phyloP scores from a whole-genome alignment of 768 basidiomycete genomes.

The Symmetrospora coprosmae region DNA sequence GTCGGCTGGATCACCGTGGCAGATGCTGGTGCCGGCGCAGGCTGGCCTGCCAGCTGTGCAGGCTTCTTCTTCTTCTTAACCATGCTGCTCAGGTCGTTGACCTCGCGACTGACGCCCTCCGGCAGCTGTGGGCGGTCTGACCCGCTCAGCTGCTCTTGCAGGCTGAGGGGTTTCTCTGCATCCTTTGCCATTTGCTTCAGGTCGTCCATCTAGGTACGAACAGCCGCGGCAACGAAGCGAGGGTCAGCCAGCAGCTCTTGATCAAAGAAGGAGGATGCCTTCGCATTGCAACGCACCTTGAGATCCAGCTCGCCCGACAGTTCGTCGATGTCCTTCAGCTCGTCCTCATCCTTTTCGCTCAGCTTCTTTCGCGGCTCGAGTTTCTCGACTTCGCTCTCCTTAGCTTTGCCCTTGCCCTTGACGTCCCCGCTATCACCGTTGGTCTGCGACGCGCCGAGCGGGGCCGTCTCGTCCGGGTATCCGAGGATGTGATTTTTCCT shows the following conservation, averaged over 20 bases:
- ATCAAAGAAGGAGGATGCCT: neutral
- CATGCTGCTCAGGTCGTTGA: constrained; percentile 18
- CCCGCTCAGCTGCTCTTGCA: constrained; percentile 2
- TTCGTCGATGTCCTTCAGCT: constrained; percentile 22
- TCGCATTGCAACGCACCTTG: constrained; percentile 7
- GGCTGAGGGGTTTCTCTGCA: constrained; percentile 4
- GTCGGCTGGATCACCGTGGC: neutral
- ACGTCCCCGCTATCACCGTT: constrained; percentile 9
- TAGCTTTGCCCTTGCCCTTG: constrained; percentile 7
- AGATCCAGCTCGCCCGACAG: constrained; percentile 19
- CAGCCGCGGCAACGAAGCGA: neutral
- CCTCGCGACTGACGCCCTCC: constrained; percentile 11
- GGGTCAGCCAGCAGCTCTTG: neutral
- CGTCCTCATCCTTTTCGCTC: constrained; percentile 12
- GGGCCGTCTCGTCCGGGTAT: too few species aligned
- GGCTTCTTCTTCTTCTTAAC: constrained; percentile 23
- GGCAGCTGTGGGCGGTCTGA: neutral
- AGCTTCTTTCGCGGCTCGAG: constrained; percentile 1
- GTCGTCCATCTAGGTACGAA: constrained; percentile 26
- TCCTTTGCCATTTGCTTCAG: constrained; percentile 19
- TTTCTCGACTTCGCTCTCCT: constrained; percentile 6
- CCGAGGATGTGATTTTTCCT: neutral
- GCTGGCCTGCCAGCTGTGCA: neutral
- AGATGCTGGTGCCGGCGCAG: neutral
- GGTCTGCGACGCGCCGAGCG: too few species aligned